phyloP scores from a whole-genome alignment of 345 rosid species.

The Linum lewisii region DNA sequence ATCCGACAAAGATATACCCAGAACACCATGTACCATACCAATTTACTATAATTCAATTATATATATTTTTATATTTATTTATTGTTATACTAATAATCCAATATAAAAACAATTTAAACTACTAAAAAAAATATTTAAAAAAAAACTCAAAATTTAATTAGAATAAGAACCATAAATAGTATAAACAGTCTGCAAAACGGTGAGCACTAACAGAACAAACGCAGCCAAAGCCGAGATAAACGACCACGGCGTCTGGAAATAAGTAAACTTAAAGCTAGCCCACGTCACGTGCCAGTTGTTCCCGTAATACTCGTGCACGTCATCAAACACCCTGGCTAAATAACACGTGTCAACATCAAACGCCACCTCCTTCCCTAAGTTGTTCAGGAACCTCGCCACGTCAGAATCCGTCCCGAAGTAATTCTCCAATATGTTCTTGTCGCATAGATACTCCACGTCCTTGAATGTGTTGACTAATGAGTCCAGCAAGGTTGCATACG shows the following conservation, averaged over 20 bases:
- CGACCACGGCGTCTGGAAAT: constrained; percentile 55
- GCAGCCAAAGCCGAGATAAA: constrained; percentile 49
- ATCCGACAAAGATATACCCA: too few species aligned
- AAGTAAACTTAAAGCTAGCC: constrained; percentile 41
- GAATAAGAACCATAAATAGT: constrained; percentile 17
- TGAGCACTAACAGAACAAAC: constrained; percentile 30
- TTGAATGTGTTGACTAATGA: constrained; percentile 35
- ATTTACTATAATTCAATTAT: too few species aligned
- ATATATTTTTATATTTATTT: too few species aligned
- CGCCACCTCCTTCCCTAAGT: constrained; percentile 38
- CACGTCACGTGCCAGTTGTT: constrained; percentile 40
- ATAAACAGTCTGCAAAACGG: constrained; percentile 33
- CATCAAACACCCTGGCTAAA: constrained; percentile 30
- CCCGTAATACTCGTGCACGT: constrained; percentile 36
- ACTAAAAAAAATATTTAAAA: too few species aligned
- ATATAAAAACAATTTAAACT: too few species aligned
- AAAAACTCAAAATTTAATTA: too few species aligned
- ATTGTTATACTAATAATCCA: too few species aligned
- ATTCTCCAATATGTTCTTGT: constrained; percentile 38
- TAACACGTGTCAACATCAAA: constrained; percentile 34
- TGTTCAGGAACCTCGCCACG: constrained; percentile 35
- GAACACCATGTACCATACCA: too few species aligned
- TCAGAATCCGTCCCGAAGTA: constrained; percentile 44
- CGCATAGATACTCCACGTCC: constrained; percentile 38
- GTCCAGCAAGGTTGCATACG: constrained; percentile 43